phyloP scores from a whole-genome alignment of 352 stramenopile species.

The Globisporangium paddicum region DNA sequence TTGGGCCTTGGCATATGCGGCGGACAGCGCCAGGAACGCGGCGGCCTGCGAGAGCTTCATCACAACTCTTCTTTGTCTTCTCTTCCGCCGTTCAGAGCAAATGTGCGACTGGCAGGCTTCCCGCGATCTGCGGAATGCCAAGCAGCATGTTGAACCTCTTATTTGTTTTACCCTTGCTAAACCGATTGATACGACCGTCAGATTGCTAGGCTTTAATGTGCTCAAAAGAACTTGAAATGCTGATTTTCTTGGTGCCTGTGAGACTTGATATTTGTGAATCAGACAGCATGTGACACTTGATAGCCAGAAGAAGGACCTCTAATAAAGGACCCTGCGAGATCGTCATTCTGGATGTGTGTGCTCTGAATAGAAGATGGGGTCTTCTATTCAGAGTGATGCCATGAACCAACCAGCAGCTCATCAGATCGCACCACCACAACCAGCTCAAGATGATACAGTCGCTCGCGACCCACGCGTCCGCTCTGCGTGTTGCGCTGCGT shows the following conservation, averaged over 20 bases:
- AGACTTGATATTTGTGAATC: neutral
- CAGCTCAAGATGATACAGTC: neutral
- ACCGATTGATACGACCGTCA: neutral
- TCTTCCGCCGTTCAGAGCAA: neutral
- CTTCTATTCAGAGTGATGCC: constrained; percentile 3
- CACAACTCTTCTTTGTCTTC: neutral
- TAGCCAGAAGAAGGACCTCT: neutral
- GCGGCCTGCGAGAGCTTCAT: constrained; percentile 3
- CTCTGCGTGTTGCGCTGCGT: constrained; percentile 3
- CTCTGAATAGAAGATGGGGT: neutral
- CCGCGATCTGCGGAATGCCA: neutral
- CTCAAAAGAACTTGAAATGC: neutral
- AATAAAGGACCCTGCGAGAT: neutral
- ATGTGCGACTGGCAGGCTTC: neutral
- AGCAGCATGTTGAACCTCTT: neutral
- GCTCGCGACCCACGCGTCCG: neutral
- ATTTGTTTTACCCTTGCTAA: neutral
- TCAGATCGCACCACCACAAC: constrained; percentile 1
- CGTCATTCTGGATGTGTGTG: neutral
- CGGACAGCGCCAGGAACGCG: neutral
- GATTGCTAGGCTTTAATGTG: neutral
- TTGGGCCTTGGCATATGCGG: neutral
- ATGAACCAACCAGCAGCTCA: constrained; percentile 2
- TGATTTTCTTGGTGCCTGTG: neutral
- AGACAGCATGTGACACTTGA: constrained; percentile 1